A percentile compares a stretch with the other conserved stretches of the same genome.
phyloP scores from a whole-genome alignment of 2,329 filamentous ascomycete genomes.

The Dendrostoma leiphaemia region DNA sequence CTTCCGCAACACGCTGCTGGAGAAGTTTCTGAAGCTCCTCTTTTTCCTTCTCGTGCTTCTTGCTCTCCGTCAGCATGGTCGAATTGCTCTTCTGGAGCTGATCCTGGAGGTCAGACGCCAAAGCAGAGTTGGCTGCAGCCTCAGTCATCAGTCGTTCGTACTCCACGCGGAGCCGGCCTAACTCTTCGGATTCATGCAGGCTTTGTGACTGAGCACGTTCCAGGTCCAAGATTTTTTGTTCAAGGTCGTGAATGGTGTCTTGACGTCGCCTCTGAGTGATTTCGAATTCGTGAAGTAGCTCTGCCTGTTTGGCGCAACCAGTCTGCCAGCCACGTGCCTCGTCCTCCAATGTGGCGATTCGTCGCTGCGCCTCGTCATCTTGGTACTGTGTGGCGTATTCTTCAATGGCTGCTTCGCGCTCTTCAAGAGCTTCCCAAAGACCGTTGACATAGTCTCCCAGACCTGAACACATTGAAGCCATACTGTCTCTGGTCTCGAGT shows the following conservation, averaged over 20 bases:
- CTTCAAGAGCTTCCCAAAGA: constrained; percentile 16
- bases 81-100: constrained; percentile 19
- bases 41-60: constrained; percentile 18
- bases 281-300: background rate
- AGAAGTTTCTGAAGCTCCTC: constrained; percentile 21
- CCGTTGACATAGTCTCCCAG: constrained; percentile 8
- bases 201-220: constrained; percentile 12
- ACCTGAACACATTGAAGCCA: background rate
- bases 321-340: constrained; percentile 11
- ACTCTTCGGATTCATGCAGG: constrained; percentile 12
- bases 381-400: constrained; percentile 18
- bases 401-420: constrained; percentile 11
- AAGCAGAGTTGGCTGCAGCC: constrained; percentile 15
- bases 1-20: constrained; percentile 20
- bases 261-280: background rate
- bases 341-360: constrained; percentile 15
- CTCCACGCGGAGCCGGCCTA: constrained; percentile 9
- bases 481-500: constrained; percentile 1
- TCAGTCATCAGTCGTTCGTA: constrained; percentile 19
- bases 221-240: constrained; percentile 21
- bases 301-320: background rate
- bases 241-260: constrained; percentile 14
- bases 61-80: constrained; percentile 15
- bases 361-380: constrained; percentile 9
- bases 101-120: constrained; percentile 20